Percentiles rank a stretch among this genome's conserved stretches.
phyloP scores from a whole-genome alignment of 2,329 filamentous ascomycete species.

The Neoascochyta sp. region DNA sequence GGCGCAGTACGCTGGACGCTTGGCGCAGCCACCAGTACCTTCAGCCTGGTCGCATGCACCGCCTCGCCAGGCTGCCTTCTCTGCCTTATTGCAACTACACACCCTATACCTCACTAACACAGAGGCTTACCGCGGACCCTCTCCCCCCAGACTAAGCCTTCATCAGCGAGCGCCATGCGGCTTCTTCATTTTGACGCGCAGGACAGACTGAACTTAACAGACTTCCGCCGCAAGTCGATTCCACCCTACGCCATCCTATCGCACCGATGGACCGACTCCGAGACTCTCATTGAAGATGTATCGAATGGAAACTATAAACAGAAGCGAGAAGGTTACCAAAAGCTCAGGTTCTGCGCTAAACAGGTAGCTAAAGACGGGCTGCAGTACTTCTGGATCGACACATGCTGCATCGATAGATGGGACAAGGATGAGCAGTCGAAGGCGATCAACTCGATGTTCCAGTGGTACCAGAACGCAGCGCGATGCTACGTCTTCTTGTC shows the following conservation, averaged over 20 bases:
- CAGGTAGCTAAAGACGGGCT: constrained; percentile 16
- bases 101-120: constrained; percentile 1
- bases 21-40: constrained; percentile 1
- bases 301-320: constrained; percentile 6
- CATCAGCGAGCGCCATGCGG: constrained; percentile 6
- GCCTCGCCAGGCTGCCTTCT: constrained; percentile 3
- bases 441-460: constrained; percentile 3
- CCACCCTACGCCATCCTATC: constrained; percentile 35
- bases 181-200: constrained; percentile 10
- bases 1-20: constrained; percentile 2
- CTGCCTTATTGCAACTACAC: constrained; percentile 1
- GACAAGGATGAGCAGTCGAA: constrained; percentile 2
- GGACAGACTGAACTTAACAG: constrained; percentile 9
- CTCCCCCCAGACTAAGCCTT: background rate
- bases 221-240: constrained; percentile 11
- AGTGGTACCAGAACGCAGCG: constrained; percentile 1
- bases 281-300: constrained; percentile 28
- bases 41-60: constrained; percentile 7
- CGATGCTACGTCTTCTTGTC: constrained; percentile 4
- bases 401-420: constrained; percentile 22
- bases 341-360: constrained; percentile 19
- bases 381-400: constrained; percentile 21
- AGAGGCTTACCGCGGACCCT: background rate
- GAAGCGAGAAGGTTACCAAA: constrained; percentile 12
- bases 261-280: constrained; percentile 31